Conservation (phyloP, 2,329 filamentous ascomycete genomes). For the Aspergillus eucalypticola region DNA sequence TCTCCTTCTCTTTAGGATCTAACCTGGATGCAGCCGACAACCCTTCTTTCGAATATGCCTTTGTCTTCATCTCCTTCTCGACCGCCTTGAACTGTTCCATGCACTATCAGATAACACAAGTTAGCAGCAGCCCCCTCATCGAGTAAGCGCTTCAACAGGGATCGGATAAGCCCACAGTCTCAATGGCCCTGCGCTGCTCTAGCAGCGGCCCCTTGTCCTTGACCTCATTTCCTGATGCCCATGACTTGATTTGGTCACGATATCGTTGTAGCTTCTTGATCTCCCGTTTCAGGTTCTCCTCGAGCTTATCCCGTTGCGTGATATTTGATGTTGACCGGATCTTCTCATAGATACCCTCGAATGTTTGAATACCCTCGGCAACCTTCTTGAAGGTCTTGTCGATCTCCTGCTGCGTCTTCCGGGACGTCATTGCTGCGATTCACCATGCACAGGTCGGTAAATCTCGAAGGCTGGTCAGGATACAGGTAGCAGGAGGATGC, state of each 20-base stretch:
- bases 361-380: conserved; percentile 84
- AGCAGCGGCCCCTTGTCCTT: conserved; percentile 97
- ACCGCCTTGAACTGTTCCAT: conserved; percentile 99
- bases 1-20: conserved; percentile 97
- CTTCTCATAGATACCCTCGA: conserved; percentile 96
- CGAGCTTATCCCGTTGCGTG: conserved; percentile 96
- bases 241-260: conserved; percentile 99
- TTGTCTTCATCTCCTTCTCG: conserved; percentile 99
- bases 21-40: conserved; percentile 87
- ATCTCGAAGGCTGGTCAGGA: conserved; percentile 18
- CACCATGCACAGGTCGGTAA: conserved; percentile 27
- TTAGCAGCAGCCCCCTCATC: conserved; percentile 32
- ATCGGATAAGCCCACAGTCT: conserved; percentile 66
- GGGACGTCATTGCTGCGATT: conserved; percentile 71
- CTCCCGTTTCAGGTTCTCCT: conserved; percentile 97
- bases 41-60: conserved; percentile 98
- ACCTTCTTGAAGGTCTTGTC: conserved; percentile 99
- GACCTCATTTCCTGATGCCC: conserved; percentile 97
- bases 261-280: conserved; percentile 99
- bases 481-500: not conserved
- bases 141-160: conserved; percentile 9
- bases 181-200: conserved; percentile 93
- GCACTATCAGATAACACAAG: conserved; percentile 36
- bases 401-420: conserved; percentile 96
- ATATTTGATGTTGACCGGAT: conserved; percentile 89